phyloP scores from a whole-genome alignment of 371 early-diverging fungal species.

The Syncephalastrum monosporum region DNA sequence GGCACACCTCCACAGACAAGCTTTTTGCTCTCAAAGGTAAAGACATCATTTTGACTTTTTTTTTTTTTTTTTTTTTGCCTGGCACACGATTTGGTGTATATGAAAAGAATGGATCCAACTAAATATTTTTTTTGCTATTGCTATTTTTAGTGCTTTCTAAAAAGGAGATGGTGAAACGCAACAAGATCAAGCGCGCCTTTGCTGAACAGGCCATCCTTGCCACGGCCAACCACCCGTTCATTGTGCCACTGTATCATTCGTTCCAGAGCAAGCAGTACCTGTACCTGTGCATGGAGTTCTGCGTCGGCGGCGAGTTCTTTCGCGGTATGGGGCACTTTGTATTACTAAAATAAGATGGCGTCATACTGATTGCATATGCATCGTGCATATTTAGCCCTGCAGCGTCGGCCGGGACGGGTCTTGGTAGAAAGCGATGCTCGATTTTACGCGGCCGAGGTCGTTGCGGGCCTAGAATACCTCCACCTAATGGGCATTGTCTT shows the following conservation, averaged over 20 bases:
- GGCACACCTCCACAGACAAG: constrained; percentile 69
- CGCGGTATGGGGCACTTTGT: constrained; percentile 43
- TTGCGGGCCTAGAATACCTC: constrained; percentile 85
- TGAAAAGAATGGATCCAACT: not conserved
- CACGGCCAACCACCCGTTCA: constrained; percentile 87
- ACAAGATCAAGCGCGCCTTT: constrained; percentile 83
- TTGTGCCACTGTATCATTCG: constrained; percentile 90
- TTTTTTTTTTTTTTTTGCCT: too few relatives aligned
- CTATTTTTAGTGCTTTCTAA: constrained; percentile 67
- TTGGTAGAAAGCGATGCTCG: constrained; percentile 79
- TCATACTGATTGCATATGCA: not conserved
- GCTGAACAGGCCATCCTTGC: constrained; percentile 83
- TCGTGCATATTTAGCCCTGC: constrained; percentile 47
- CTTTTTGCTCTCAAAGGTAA: constrained; percentile 85
- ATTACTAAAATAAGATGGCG: not conserved
- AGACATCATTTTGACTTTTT: too few relatives aligned
- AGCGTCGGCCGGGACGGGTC: constrained; percentile 74
- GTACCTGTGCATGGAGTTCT: constrained; percentile 95
- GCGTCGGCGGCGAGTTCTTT: constrained; percentile 95
- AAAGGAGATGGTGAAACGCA: constrained; percentile 84
- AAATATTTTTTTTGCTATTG: constrained; percentile 3
- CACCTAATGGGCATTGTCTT: constrained; percentile 93
- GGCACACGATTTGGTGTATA: not conserved
- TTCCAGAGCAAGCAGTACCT: constrained; percentile 89
- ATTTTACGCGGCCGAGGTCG: constrained; percentile 96